Base-by-base conservation (phyloP, 306 rosid genomes). In the Coriaria nepalensis region DNA sequence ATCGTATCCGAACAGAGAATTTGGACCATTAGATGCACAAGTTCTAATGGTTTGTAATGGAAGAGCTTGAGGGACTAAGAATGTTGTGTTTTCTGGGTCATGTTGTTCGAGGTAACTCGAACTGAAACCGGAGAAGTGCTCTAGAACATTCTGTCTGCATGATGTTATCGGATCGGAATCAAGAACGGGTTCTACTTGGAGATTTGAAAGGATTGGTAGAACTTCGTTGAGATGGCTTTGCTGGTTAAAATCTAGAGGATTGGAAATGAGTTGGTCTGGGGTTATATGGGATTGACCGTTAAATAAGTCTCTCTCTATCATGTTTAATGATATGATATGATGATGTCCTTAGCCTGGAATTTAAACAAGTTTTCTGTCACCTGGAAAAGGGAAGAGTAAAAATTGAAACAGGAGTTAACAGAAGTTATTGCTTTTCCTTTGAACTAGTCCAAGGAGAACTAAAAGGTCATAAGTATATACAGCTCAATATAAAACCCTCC, bases 231-330 rank as follows among this genome's bases (percentile, higher is more conserved):
- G 43, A 6, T 29, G 60, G 55, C 67, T 63, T 46, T 58, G 76
- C 41, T 75, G 60, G 32, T 78, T 73, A 60, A 61, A 75, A 59
- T 77, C 77, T 65, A 67, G 62, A 49, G 73, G 50, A 66, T 62
- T 55, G 49, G 77, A 61, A 13, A 59, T 53, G 40, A 75, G 58
- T 9, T 87, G 57, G 73, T 75, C 70, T 42, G 64, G 65, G 2
- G 67, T 50, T n/a, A 62, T 6, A 55, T 67, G 60, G 5, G 57
- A 83, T 15, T 72, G 56, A 44, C 51, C 63, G 63, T 12, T 56
- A 62, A 58, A 67, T 42, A 58, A 52, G 47, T 63, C 72, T 52
- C 76, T 53, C 57, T 72, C 83, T 87, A 77, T 76, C 52, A 14
- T 56, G 37, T 37, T 45, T 14, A 62, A 40, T 39, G 52, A 40